Evolutionary conservation across 345 rosid genomes (phyloP).

Genomic region (Lumnitzera littorea): DNA sequence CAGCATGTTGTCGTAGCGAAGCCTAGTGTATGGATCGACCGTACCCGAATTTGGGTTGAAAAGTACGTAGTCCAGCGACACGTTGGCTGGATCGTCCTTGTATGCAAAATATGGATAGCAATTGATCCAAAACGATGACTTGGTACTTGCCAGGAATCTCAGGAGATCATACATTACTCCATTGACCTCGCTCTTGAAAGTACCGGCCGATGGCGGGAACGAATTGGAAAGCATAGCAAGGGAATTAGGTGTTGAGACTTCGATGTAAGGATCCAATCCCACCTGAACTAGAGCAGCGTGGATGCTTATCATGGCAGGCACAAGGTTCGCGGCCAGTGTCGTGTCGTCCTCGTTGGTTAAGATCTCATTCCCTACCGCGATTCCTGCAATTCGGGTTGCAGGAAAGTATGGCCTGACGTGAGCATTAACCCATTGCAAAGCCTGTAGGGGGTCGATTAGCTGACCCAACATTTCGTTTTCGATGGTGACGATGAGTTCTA

Average conservation of each 20-base stretch:
- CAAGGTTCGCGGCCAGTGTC: constrained; percentile 25
- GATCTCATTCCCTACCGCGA: constrained; percentile 79
- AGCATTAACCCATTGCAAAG: constrained; percentile 60
- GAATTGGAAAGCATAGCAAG: constrained; percentile 44
- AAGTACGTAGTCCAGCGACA: constrained; percentile 59
- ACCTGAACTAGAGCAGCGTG: constrained; percentile 36
- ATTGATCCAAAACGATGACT: constrained; percentile 75
- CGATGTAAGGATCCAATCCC: constrained; percentile 61
- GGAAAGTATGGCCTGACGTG: constrained; percentile 51
- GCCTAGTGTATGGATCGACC: constrained; percentile 48
- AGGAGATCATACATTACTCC: constrained; percentile 46
- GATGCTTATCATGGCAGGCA: constrained; percentile 78
- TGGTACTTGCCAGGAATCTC: constrained; percentile 52
- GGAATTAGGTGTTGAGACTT: constrained; percentile 68
- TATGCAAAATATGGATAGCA: constrained; percentile 89
- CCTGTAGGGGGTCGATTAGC: constrained; percentile 54
- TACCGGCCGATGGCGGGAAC: constrained; percentile 70
- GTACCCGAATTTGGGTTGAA: constrained; percentile 73
- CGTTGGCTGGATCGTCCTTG: constrained; percentile 45
- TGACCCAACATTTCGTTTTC: constrained; percentile 54
- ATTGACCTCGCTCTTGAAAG: constrained; percentile 50
- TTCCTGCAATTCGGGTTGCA: constrained; percentile 52
- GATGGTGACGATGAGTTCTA: constrained; percentile 69
- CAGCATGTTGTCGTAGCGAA: constrained; percentile 86
- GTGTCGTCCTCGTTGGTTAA: constrained; percentile 34